phyloP scores from a whole-genome alignment of 495 filamentous ascomycete genomes.

The Darksidea phi region DNA sequence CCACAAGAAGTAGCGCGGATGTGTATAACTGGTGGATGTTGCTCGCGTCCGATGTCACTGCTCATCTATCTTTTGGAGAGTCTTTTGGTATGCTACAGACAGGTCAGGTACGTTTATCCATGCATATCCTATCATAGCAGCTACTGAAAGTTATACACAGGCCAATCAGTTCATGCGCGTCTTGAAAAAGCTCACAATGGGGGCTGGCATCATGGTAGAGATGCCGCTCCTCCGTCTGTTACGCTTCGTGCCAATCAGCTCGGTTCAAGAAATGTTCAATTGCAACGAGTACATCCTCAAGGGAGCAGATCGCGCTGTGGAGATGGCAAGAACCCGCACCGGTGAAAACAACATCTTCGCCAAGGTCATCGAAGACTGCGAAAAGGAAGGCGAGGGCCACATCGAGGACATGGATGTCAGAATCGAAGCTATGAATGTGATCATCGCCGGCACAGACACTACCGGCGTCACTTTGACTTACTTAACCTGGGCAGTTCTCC shows the following conservation, averaged over 20 bases:
- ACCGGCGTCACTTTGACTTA: conserved; percentile 46
- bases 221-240: conserved; percentile 19
- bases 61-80: conserved; percentile 19
- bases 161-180: conserved; percentile 19
- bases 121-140: background rate
- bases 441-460: conserved; percentile 47
- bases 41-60: conserved; percentile 29
- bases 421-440: conserved; percentile 36
- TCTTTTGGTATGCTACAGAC: conserved; percentile 31
- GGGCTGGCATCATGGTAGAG: conserved; percentile 16
- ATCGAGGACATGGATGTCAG: conserved; percentile 18
- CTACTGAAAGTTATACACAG: background rate
- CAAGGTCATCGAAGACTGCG: conserved; percentile 26
- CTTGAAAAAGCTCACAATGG: conserved; percentile 19
- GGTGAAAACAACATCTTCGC: conserved; percentile 20
- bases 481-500: conserved; percentile 14
- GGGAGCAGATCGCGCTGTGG: conserved; percentile 12
- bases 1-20: conserved; percentile 15
- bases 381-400: conserved; percentile 15
- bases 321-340: conserved; percentile 3
- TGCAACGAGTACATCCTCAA: conserved; percentile 19
- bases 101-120: conserved; percentile 17
- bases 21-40: conserved; percentile 34
- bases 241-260: conserved; percentile 8
- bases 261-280: conserved; percentile 20